Conservation (phyloP, 2,329 filamentous ascomycete species). For the Aspergillus versicolor region DNA sequence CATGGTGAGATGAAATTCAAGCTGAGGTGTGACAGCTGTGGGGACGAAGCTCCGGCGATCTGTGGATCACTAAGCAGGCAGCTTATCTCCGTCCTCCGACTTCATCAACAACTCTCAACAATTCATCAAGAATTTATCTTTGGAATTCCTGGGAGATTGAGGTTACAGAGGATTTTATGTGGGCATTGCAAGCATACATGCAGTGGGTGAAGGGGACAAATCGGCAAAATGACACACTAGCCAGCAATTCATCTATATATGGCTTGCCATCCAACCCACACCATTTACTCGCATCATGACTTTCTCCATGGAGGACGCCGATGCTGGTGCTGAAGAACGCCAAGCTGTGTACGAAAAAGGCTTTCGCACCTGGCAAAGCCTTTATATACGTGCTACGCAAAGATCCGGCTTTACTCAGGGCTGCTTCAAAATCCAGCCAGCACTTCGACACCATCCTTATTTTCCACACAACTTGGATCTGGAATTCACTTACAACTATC, state of each 20-base stretch:
- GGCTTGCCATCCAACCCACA: background rate
- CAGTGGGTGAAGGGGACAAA: no score
- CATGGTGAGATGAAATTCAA: background rate
- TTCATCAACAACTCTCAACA: no score
- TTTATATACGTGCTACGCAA: slow-evolving; percentile 1
- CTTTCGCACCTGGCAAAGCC: slow-evolving; percentile 6
- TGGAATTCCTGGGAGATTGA: no score
- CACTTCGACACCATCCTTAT: background rate
- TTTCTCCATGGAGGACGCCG: background rate
- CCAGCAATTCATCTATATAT: no score
- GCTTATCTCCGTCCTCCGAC: background rate
- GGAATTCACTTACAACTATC: background rate
- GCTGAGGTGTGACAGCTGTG: background rate
- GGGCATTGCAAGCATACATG: no score
- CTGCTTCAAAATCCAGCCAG: slow-evolving; percentile 6
- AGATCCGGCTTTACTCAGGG: background rate
- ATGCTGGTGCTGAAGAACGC: slow-evolving; percentile 1
- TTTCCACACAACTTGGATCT: slow-evolving; percentile 6
- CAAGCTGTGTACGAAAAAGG: slow-evolving; percentile 3
- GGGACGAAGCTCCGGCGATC: background rate
- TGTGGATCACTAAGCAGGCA: background rate
- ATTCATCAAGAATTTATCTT: no score
- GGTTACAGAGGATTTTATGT: no score
- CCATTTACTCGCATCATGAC: background rate
- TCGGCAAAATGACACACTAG: no score